phyloP scores from a whole-genome alignment of 2,329 filamentous ascomycete species.

The Tolypocladium endophyticum region DNA sequence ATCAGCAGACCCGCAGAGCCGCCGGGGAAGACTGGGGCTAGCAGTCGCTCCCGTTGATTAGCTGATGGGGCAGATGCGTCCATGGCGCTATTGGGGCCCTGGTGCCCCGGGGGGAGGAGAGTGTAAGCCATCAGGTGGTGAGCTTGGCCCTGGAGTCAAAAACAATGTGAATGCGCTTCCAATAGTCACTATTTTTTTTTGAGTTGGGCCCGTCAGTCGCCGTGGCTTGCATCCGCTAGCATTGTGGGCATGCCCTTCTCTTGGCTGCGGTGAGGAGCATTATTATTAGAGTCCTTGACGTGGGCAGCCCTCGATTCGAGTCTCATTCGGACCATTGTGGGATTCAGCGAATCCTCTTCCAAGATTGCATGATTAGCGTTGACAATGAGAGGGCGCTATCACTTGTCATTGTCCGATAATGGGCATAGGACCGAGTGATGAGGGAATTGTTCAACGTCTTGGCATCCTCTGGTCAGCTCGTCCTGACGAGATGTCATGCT shows the following conservation, averaged over 20 bases:
- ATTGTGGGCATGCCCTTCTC: background rate
- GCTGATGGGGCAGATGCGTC: background rate
- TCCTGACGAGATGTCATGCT: background rate
- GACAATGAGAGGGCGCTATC: background rate
- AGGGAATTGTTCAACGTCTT: background rate
- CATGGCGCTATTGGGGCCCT: background rate
- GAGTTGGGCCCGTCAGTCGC: background rate
- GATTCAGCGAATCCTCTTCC: background rate
- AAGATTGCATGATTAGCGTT: background rate
- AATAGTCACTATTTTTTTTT: background rate
- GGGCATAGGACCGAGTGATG: background rate
- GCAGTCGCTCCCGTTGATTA: constrained; percentile 1
- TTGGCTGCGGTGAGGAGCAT: background rate
- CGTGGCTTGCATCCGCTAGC: background rate
- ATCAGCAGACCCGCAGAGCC: constrained; percentile 6
- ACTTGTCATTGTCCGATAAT: background rate
- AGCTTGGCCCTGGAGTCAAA: background rate
- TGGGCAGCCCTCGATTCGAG: background rate
- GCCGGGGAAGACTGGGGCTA: constrained; percentile 6
- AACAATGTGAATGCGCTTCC: background rate
- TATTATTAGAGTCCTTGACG: background rate
- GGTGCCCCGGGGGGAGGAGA: background rate
- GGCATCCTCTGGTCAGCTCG: background rate
- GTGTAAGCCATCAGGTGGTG: background rate
- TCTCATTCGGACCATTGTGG: background rate